Conservation (phyloP, 345 rosid species). For the Fremontodendron californicum region DNA sequence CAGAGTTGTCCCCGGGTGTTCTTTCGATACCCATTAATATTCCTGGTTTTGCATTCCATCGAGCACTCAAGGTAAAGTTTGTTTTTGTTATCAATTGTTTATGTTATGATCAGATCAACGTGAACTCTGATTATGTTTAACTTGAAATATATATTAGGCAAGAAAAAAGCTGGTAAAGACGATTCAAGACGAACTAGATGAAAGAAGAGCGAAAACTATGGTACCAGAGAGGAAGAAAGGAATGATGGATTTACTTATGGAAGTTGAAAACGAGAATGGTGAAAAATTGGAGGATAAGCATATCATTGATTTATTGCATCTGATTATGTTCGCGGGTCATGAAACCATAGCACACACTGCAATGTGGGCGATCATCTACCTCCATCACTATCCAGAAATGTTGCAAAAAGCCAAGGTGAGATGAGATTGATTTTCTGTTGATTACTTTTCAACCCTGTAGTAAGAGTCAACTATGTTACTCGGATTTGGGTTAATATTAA, state of each 20-base stretch:
- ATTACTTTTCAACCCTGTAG: no score
- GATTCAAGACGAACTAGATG: constrained; percentile 17
- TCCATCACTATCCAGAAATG: constrained; percentile 18
- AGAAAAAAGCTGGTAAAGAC: constrained; percentile 22
- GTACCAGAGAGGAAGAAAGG: neutral
- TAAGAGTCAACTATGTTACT: neutral
- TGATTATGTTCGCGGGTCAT: constrained; percentile 31
- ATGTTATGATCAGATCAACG: neutral
- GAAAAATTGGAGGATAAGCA: constrained; percentile 25
- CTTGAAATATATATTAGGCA: constrained; percentile 14
- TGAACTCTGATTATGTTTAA: neutral
- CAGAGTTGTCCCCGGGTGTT: constrained; percentile 23
- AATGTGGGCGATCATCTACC: constrained; percentile 26
- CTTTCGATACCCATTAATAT: constrained; percentile 40
- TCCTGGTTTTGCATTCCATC: constrained; percentile 41
- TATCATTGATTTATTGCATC: constrained; percentile 24
- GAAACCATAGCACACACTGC: constrained; percentile 25
- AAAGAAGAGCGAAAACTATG: constrained; percentile 14
- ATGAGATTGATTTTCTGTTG: no score
- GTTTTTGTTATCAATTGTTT: neutral
- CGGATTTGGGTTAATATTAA: no score
- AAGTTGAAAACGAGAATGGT: constrained; percentile 31
- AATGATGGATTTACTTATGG: constrained; percentile 28
- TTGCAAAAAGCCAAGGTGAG: constrained; percentile 33
- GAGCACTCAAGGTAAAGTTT: constrained; percentile 33